These are phyloP conservation scores for Huntiella bhutanensis DNA, from an alignment of 2,329 filamentous ascomycete genomes.

Conservation along the genomic window DNA sequence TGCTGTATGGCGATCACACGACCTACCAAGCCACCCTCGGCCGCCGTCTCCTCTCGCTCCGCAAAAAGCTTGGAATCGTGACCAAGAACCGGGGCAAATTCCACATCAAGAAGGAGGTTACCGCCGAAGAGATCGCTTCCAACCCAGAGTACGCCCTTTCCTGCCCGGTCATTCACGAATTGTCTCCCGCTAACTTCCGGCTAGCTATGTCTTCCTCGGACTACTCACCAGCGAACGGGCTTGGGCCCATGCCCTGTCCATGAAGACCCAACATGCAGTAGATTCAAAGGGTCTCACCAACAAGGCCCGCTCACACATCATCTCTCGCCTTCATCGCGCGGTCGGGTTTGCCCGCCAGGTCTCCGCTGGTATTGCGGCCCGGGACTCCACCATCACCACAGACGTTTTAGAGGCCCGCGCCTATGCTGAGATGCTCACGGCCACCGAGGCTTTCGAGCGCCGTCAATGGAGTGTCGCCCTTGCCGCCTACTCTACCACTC, in stretches of 20 bases:
- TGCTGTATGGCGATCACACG: conserved; percentile 75
- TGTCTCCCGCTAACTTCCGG: neutral
- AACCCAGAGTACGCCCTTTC: conserved; percentile 49
- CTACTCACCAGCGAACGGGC: conserved; percentile 76
- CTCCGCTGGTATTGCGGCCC: conserved; percentile 44
- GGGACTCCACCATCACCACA: conserved; percentile 37
- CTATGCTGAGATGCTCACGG: conserved; percentile 59
- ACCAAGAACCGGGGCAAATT: conserved; percentile 81
- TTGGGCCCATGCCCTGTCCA: conserved; percentile 90
- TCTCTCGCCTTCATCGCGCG: conserved; percentile 72
- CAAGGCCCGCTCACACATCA: conserved; percentile 67
- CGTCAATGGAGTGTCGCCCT: conserved; percentile 69
- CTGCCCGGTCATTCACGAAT: neutral
- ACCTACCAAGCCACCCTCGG: conserved; percentile 66
- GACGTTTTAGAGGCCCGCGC: conserved; percentile 74
- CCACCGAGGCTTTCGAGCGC: conserved; percentile 69
- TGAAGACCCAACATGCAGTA: conserved; percentile 66
- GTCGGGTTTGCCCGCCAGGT: conserved; percentile 50
- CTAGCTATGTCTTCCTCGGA: conserved; percentile 57
- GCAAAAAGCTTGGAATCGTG: conserved; percentile 67
- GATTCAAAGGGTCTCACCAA: conserved; percentile 65
- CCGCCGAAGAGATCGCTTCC: conserved; percentile 52
- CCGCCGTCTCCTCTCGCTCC: conserved; percentile 62
- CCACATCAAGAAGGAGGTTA: conserved; percentile 48
- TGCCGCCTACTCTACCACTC: conserved; percentile 52